Evolutionary conservation across 495 filamentous ascomycete species (phyloP).

Genomic region (Aspergillus bridgeri): DNA sequence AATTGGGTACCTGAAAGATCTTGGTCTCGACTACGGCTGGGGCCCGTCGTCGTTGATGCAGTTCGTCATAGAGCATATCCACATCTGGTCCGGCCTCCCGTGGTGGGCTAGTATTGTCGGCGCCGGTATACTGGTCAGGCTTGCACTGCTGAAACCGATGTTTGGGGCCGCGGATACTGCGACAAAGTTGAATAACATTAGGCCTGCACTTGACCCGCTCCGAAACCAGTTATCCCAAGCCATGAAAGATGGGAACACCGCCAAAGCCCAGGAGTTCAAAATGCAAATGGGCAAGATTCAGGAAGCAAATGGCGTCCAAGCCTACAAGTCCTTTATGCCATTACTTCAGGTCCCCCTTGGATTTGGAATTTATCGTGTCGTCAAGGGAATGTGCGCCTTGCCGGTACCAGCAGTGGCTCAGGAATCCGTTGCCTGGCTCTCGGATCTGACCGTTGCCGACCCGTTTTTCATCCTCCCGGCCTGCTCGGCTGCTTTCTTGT

Average conservation of each 20-base stretch:
- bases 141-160: slow-evolving; percentile 59
- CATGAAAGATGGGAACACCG: slow-evolving; percentile 33
- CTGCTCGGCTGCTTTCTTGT: slow-evolving; percentile 44
- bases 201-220: slow-evolving; percentile 35
- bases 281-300: slow-evolving; percentile 35
- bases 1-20: slow-evolving; percentile 75
- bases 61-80: slow-evolving; percentile 74
- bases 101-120: slow-evolving; percentile 77
- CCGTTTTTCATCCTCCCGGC: slow-evolving; percentile 73
- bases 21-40: slow-evolving; percentile 84
- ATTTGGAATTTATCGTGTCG: slow-evolving; percentile 74
- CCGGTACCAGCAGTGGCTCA: slow-evolving; percentile 74
- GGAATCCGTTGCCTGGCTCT: slow-evolving; percentile 73
- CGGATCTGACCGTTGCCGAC: slow-evolving; percentile 73
- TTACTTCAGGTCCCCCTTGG: slow-evolving; percentile 67
- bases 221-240: slow-evolving; percentile 42
- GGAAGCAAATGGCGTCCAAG: slow-evolving; percentile 52
- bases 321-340: slow-evolving; percentile 52
- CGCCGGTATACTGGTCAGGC: slow-evolving; percentile 61
- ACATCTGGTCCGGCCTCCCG: slow-evolving; percentile 66
- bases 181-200: slow-evolving; percentile 47
- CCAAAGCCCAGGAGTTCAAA: slow-evolving; percentile 36
- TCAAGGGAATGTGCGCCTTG: slow-evolving; percentile 67
- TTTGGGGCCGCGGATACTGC: slow-evolving; percentile 55
- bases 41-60: slow-evolving; percentile 69